These are phyloP conservation scores for Fusarium coffeatum DNA, from an alignment of 2,329 filamentous ascomycete genomes.

Conservation along the genomic window DNA sequence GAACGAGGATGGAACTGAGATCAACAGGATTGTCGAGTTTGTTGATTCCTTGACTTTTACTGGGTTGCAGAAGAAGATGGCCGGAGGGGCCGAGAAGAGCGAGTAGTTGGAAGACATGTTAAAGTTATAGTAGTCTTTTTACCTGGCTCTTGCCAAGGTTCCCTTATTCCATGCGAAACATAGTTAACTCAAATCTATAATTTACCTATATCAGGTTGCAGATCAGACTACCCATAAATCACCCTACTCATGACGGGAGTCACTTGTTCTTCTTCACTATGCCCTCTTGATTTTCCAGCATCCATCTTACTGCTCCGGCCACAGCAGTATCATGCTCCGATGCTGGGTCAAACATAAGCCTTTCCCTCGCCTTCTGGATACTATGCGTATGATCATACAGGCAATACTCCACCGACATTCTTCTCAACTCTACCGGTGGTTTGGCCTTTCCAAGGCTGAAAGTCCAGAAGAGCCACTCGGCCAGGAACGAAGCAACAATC, in stretches of 20 bases:
- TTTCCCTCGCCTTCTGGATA: constrained; percentile 24
- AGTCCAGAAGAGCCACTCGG: constrained; percentile 41
- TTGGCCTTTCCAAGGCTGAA: constrained; percentile 43
- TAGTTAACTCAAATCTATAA: too few species aligned
- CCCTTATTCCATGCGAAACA: too few species aligned
- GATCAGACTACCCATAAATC: too few species aligned
- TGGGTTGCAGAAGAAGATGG: background rate
- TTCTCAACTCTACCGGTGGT: constrained; percentile 41
- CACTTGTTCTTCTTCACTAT: background rate
- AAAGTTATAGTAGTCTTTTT: too few species aligned
- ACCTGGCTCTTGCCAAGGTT: background rate
- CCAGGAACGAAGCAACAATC: constrained; percentile 12
- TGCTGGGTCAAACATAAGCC: constrained; percentile 6
- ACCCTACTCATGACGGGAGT: background rate
- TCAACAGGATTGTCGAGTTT: constrained; percentile 31
- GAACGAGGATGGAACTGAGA: constrained; percentile 12
- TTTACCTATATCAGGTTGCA: too few species aligned
- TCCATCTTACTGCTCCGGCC: constrained; percentile 16
- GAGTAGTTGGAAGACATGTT: background rate
- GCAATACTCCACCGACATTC: constrained; percentile 40
- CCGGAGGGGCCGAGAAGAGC: background rate
- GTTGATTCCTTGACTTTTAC: constrained; percentile 15
- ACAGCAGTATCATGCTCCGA: constrained; percentile 32
- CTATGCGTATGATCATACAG: constrained; percentile 24
- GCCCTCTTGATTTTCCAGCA: constrained; percentile 12